Conservation (phyloP, 768 basidiomycete species). For the Agrocybe praecox region DNA sequence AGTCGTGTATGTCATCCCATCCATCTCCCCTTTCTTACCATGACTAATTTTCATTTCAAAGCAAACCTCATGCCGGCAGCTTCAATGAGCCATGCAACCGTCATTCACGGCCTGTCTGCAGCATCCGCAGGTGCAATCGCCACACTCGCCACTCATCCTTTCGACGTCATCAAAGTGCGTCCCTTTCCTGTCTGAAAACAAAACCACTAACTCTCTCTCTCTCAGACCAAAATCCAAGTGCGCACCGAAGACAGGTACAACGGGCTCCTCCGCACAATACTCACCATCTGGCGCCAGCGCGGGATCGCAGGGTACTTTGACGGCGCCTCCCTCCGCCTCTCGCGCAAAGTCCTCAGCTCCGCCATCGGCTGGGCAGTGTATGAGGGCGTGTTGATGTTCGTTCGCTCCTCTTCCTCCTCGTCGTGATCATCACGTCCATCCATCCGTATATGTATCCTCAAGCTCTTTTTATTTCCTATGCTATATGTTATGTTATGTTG, state of each 20-base stretch:
- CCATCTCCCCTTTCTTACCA: too few relatives aligned
- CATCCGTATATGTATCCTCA: too few relatives aligned
- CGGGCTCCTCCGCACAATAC: slow-evolving; percentile 64
- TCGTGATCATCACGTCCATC: too few relatives aligned
- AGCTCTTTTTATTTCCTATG: background rate
- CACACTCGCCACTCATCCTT: slow-evolving; percentile 87
- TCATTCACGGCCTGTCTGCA: slow-evolving; percentile 66
- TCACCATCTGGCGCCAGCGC: slow-evolving; percentile 81
- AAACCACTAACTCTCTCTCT: background rate
- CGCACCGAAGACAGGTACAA: slow-evolving; percentile 77
- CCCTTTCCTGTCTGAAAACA: background rate
- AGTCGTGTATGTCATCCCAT: slow-evolving; percentile 51
- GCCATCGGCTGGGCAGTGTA: slow-evolving; percentile 93
- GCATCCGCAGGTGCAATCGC: slow-evolving; percentile 84
- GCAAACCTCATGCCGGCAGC: slow-evolving; percentile 44
- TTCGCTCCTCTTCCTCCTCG: too few relatives aligned
- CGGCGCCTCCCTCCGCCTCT: slow-evolving; percentile 79
- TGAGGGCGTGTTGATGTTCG: slow-evolving; percentile 71
- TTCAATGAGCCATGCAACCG: slow-evolving; percentile 46
- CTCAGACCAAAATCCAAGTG: slow-evolving; percentile 90
- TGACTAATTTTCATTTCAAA: slow-evolving; percentile 20
- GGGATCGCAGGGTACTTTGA: slow-evolving; percentile 84
- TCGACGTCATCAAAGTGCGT: slow-evolving; percentile 88
- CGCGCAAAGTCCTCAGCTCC: slow-evolving; percentile 87
- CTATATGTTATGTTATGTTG: background rate